Base-by-base conservation (phyloP, 805 yeast genomes). In the Pichia nanzhaoensis region DNA sequence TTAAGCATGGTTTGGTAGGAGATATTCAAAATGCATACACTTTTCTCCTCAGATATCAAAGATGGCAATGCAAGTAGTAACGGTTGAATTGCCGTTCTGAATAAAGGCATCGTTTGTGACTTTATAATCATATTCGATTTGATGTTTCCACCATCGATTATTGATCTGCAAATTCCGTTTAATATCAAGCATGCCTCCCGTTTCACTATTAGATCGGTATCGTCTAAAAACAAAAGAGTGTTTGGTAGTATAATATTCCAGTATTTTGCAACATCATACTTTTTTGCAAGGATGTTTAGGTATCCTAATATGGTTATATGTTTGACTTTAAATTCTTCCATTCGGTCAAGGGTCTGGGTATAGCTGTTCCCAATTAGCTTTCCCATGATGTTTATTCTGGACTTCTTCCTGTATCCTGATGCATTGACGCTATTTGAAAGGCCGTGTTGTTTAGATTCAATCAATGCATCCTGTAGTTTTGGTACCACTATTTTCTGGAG, bases 161-260 rank as follows among this genome's bases (percentile, higher is more conserved):
- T 24, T 7, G 8, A 16, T 3, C 34, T 19, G 20, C 57, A 39
- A 9, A 52, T 28, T 7, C 35, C 31, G 14, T 33, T 17, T 8
- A 48, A 31, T 5, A 37, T 34, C 3, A 41, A n/a, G 32, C 57
- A 51, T 1, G 60, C 61, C 18, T 50, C 55, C 6, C 51, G 33
- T 39, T 59, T 58, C 14, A 63, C 52, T 17, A 58, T 27, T 3
- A 49, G 39, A 21, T 63, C 60, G 3, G 64, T 35, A 20, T 61
- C 63, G 42, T 63, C 67, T 27, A 63, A 44, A 22, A 55, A 59
- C 22, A 51, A 45, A 19, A 63, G 50, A 10, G 59, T 19, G 13
- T 58, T 33, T 4, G 65, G 64, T 10, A 63, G 33, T 2, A 63
- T 42, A 17, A 50, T 31, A 16, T 55, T 47, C 65, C 66, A 63